Conservation (phyloP, 768 basidiomycete genomes). For the Russula ochroleuca region DNA sequence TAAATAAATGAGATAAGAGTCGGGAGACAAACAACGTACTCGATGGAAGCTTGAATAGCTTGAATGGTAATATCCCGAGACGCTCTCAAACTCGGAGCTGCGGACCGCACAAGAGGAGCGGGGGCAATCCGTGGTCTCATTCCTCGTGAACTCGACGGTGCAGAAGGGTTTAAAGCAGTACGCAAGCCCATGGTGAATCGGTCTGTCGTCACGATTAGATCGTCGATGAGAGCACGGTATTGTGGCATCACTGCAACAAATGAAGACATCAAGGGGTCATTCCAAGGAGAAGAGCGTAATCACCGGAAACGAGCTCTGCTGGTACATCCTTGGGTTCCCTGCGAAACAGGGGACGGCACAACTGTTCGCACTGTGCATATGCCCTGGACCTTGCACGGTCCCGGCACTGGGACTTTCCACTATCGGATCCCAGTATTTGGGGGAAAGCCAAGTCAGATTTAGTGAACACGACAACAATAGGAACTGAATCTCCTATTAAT, state of each 20-base stretch:
- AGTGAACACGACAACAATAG: conserved; percentile 8
- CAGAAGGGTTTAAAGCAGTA: neutral
- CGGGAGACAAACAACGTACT: neutral
- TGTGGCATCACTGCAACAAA: neutral
- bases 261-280: neutral
- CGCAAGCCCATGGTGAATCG: neutral
- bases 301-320: conserved; percentile 13
- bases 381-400: neutral
- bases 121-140: neutral
- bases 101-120: neutral
- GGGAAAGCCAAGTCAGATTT: conserved; percentile 10
- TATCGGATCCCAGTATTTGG: neutral
- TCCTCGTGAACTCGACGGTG: neutral
- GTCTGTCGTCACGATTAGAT: neutral
- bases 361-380: neutral
- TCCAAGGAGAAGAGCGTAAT: neutral
- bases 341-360: neutral
- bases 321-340: conserved; percentile 3
- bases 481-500: neutral
- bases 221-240: neutral
- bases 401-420: neutral
- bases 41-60: conserved; percentile 10
- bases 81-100: neutral
- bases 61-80: neutral
- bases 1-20: neutral